A percentile compares a stretch with the other conserved stretches of the same genome.
Evolutionary conservation across 1,139 yeast species (phyloP).

Genomic region (Suhomyces bribrorum): DNA sequence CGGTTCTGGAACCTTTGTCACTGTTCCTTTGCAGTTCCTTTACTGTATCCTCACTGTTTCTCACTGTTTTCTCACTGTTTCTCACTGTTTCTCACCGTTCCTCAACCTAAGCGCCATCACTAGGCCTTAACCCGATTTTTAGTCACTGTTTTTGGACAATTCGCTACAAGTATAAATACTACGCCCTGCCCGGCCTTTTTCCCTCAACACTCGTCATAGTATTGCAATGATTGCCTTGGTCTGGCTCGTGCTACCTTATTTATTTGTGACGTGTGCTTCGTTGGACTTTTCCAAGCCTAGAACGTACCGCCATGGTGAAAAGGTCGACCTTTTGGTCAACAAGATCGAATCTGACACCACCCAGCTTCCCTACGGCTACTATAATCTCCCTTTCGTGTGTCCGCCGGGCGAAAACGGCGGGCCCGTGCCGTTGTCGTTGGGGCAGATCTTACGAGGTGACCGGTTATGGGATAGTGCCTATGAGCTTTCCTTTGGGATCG

Average conservation of each 20-base stretch:
- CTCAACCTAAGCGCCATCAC: too few species aligned
- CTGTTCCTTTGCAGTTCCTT: too few species aligned
- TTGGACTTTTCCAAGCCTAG: conserved; percentile 23
- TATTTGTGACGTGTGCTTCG: not conserved
- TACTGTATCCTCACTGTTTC: too few species aligned
- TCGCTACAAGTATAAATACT: not conserved
- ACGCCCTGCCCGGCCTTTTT: conserved; percentile 5
- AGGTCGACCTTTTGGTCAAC: conserved; percentile 70
- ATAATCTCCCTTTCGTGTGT: conserved; percentile 79
- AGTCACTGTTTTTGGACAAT: too few species aligned
- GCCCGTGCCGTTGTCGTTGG: conserved; percentile 68
- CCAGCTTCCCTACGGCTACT: conserved; percentile 77
- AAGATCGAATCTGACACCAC: conserved; percentile 76
- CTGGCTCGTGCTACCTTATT: conserved; percentile 4
- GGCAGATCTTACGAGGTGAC: conserved; percentile 81
- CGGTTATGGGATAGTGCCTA: conserved; percentile 76
- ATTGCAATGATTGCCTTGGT: not conserved
- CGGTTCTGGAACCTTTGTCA: too few species aligned
- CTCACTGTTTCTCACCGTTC: too few species aligned
- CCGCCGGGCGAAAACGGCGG: conserved; percentile 57
- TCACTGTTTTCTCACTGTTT: too few species aligned
- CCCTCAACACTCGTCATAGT: not conserved
- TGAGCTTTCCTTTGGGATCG: conserved; percentile 59
- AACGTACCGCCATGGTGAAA: conserved; percentile 52
- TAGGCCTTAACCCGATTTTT: too few species aligned